Base-by-base conservation (phyloP, 352 stramenopile genomes). In the Aphanomyces invadans region DNA sequence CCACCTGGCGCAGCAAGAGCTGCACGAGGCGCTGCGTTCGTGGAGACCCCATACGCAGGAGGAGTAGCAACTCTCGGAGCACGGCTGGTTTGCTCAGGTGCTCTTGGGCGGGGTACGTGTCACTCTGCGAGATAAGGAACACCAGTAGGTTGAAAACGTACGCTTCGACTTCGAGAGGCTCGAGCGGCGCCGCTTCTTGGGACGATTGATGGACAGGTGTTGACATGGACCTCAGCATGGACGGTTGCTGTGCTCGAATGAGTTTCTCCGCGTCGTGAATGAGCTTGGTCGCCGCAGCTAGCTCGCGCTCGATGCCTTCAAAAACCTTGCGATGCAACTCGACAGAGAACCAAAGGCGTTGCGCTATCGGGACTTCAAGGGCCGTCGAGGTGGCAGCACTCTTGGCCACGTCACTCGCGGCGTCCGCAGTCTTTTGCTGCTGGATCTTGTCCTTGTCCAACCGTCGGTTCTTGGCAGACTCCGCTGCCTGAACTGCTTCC, bases 311-410 rank as follows among this genome's bases (percentile, higher is more conserved):
- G 44, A 95, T 80, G 23, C 88, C 72, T 63, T 93, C 86, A 64
- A 93, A 92, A 10, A 92, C 79, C 65, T 95, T 95, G 45, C 86
- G 75, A 39, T 95, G 80, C 12, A 95, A 80, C 60, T 95, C 86
- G 68, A 81, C 88, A 7, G 84, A 90, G 39, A 95, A 95, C 86
- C 86, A 95, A 23, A 95, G 76, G 17, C 75, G 90, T 61, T 93
- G 84, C 2, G 90, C 73, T 32, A 81, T 77, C 3, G 84, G 83
- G 26, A 92, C 79, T 67, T 92, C 77, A 1, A 93, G 69, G 12
- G 89, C 74, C 46, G 82, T 68, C 59, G 86, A 88, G 19, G 78
- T 86, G 31, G 83, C 86, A 11, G 86, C 86, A 42, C 65, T 81
- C 38, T 93, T 93, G 4, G 86, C 86, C 4, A 76, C 86, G 56